Evolutionary conservation across 2,329 filamentous ascomycete species (phyloP), one percentile per base, ranked within the genome.

Genomic region (Tolypocladium inflatum): DNA sequence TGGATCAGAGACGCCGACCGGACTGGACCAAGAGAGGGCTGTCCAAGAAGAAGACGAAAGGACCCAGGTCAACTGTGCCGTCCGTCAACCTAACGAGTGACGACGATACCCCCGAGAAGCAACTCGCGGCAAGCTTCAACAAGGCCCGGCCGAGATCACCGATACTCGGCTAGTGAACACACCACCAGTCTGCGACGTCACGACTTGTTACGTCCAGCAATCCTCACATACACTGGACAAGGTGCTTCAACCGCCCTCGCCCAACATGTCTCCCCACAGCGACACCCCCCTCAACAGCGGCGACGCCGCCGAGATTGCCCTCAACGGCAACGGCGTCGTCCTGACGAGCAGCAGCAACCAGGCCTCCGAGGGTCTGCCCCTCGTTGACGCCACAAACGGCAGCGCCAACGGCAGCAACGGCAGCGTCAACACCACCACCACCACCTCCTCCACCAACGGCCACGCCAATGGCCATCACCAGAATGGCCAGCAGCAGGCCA

Each of bases 231-330:
- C 17, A 9, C 30, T 13, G 9, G 30, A 52, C 10, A 52, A 35
- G 48, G 48, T 37, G 30, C 53, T 51, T 30, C 26, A n/a, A 21
- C 19, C 43, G 21, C 56, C 10, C n/a, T 45, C 51, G 7, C 26
- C 54, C 30, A 41, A 7, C 26, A 74, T 74, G 72, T 67, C 71
- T 51, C 70, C 71, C 57, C 71, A 73, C 60, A 70, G 70, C 61
- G 71, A 73, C 53, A 60, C 70, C 54, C 62, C 64, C 53, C 62
- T 69, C 57, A 65, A 64, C 55, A 64, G 68, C 62, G 62, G 60
- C 45, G 67, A 68, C 58, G 60, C 63, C 55, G 60, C 61, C 59
- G 60, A 59, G 33, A 42, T 43, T 7, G 61, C 59, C 23, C 50
- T 59, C 39, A 56, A 56, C 21, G 56, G 60, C 42, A 60, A 58